phyloP scores from a whole-genome alignment of 176 grass and related monocot species.

The Phoenix roebelenii region DNA sequence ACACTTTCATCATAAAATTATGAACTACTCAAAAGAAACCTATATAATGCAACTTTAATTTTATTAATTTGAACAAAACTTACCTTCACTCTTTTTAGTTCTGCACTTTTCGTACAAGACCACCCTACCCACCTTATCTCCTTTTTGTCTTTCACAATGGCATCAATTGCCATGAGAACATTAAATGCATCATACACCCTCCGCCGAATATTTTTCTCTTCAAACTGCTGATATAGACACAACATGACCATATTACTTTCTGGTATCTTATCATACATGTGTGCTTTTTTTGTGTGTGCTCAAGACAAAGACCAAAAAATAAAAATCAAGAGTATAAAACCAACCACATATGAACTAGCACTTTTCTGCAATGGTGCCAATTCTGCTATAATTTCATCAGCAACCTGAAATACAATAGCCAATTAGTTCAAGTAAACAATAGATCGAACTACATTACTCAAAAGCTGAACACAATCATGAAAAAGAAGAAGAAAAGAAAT shows the following conservation, averaged over 20 bases:
- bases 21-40: too few species aligned
- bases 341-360: conserved; percentile 49
- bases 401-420: conserved; percentile 43
- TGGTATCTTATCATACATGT: not conserved
- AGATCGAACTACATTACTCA: too few species aligned
- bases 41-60: too few species aligned
- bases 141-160: conserved; percentile 89
- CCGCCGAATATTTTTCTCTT: conserved; percentile 94
- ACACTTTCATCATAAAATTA: too few species aligned
- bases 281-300: not conserved
- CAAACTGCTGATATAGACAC: conserved; percentile 49
- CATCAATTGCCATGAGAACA: conserved; percentile 81
- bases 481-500: too few species aligned
- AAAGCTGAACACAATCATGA: too few species aligned
- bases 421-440: conserved; percentile 21
- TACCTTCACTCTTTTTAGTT: conserved; percentile 62
- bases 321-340: conserved; percentile 12
- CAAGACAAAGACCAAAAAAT: too few species aligned
- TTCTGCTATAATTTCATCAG: conserved; percentile 80
- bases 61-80: conserved; percentile 19
- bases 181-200: conserved; percentile 98
- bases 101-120: conserved; percentile 47
- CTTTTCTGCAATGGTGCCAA: conserved; percentile 39
- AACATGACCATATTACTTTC: conserved; percentile 8
- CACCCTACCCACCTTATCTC: conserved; percentile 94